Conservation (phyloP, 2,329 filamentous ascomycete genomes). For the Colletotrichum filicis region DNA sequence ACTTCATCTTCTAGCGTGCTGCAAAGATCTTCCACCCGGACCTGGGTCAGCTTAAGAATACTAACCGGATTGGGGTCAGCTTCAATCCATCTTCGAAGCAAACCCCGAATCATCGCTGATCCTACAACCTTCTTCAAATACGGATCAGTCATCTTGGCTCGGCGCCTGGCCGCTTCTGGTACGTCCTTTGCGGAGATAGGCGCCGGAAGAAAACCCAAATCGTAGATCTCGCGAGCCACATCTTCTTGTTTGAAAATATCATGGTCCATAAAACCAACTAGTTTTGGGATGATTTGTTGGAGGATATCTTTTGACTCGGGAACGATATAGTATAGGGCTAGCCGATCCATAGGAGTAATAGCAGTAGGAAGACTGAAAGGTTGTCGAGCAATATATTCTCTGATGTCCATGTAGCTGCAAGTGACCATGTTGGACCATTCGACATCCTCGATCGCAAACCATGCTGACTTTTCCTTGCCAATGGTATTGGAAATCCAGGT, state of each 20-base stretch:
- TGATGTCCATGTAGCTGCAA: background rate
- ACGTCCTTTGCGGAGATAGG: background rate
- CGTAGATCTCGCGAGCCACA: background rate
- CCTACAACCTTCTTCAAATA: background rate
- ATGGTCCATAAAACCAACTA: background rate
- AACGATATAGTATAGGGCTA: background rate
- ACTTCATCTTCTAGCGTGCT: background rate
- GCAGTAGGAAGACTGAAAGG: background rate
- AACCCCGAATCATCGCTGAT: background rate
- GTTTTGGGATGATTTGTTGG: background rate
- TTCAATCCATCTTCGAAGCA: background rate
- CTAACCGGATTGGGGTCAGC: background rate
- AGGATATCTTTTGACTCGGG: background rate
- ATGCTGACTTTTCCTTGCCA: background rate
- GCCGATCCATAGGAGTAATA: background rate
- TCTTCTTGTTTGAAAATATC: background rate
- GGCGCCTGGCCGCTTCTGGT: background rate
- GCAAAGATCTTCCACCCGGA: background rate
- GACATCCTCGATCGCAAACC: background rate
- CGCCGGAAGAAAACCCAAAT: background rate
- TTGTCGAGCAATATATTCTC: background rate
- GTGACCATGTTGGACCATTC: background rate
- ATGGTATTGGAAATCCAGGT: background rate
- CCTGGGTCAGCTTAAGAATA: background rate
- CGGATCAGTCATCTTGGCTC: background rate